Base-by-base conservation (phyloP, 2,329 filamentous ascomycete species). In the Penicillium sp. region DNA sequence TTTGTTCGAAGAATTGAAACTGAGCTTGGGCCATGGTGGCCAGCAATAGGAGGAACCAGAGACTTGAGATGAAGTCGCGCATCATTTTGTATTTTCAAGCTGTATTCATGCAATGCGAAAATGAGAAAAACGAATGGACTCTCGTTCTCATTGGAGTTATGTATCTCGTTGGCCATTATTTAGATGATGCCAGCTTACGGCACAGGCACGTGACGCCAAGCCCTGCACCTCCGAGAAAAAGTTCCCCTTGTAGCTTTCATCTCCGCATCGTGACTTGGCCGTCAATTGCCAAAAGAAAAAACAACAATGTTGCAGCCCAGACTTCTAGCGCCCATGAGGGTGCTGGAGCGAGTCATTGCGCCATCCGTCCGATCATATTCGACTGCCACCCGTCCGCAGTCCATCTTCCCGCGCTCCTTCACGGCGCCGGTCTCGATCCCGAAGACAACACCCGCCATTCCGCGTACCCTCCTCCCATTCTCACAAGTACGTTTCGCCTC, bases 1-100 rank as follows among this genome's bases (percentile, higher is more conserved):
- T 95, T 62, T 97, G 89, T 68, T 96, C 90, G 73, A 97, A 98
- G 80, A 98, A 95, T 66, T 88, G 86, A 69, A 97, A 97, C 72
- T 97, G 91, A 9, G 88, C 88, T 48, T 79, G 74, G 4, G 77
- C 82, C 12, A 73, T 61, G 29, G 81, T 70, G 52, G 80, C 72
- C 50, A 88, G 64, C 27, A 89, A 68, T 43, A 86, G 72, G 12
- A 89, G 66, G 48, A 64, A 62, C 53, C 65, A 65, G 4, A 72
- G 55, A 40, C 58, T 47, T 28, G 55, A 57, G n/a, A 63, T 39
- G 33, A 54, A 57, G 45, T 51, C 58, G 43, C 48, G 51, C 12
- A 66, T 32, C 65, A 68, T 69, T 25, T n/a, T 45, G 5, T 3
- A 44, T 18, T 18, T 18, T 18, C 18, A 1, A 18, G 18, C 18